Conservation (phyloP, 495 filamentous ascomycete genomes). For the Xylaria nigripes region DNA sequence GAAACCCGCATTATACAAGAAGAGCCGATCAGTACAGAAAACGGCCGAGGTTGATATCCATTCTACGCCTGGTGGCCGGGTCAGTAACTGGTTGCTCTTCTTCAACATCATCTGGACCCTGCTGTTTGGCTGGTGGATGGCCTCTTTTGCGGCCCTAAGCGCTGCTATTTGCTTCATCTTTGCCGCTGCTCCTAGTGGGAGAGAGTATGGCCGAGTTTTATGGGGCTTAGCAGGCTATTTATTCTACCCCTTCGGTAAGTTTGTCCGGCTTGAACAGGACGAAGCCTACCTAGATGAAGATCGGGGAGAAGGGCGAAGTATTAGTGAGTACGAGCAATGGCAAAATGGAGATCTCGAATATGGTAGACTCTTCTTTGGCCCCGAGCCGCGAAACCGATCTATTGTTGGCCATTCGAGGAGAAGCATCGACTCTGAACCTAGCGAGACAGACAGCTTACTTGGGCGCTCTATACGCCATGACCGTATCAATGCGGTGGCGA, state of each 20-base stretch:
- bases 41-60: constrained; percentile 96
- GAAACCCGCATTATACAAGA: constrained; percentile 98
- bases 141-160: constrained; percentile 61
- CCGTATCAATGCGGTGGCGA: constrained; percentile 9
- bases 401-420: constrained; percentile 82
- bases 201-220: constrained; percentile 80
- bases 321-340: constrained; percentile 99
- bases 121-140: constrained; percentile 96
- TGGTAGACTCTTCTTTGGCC: constrained; percentile 91
- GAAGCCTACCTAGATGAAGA: constrained; percentile 94
- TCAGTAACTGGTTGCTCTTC: constrained; percentile 71
- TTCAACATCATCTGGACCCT: constrained; percentile 89
- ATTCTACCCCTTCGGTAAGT: constrained; percentile 94
- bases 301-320: constrained; percentile 96
- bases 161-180: constrained; percentile 73
- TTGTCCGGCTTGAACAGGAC: constrained; percentile 85
- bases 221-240: constrained; percentile 79
- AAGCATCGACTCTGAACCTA: constrained; percentile 73
- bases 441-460: constrained; percentile 84
- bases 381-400: constrained; percentile 58
- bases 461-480: constrained; percentile 50
- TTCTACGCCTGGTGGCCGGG: constrained; percentile 81
- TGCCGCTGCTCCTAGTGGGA: constrained; percentile 66
- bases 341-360: constrained; percentile 95
- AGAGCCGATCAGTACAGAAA: constrained; percentile 89